Base-by-base conservation (phyloP, 192 early-diverging fungal species). In the Backusella psychrophila region DNA sequence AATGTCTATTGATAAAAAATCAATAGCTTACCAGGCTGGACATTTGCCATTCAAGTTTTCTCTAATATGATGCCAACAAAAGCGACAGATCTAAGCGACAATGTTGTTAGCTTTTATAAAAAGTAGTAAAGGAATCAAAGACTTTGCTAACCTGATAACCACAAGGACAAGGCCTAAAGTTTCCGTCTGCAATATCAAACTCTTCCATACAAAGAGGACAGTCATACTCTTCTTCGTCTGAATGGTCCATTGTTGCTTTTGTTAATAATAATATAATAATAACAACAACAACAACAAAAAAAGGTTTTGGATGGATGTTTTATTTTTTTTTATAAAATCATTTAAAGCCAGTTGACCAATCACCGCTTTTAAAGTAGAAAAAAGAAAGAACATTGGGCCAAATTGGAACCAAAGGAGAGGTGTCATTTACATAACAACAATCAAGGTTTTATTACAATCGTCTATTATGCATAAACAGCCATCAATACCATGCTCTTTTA, bases 131-230 rank as follows among this genome's bases (percentile, higher is more conserved):
- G 31, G 31, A 31, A 31, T 31, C 31, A 8, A 19, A 33, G 8
- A 17, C 7, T 21, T n/a, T 72, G 15, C 26, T 56, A 12, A 96
- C 96, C 90, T 98, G 98, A 80, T 99, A 99, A 19, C 95, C 96
- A 76, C 98, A 99, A 67, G 95, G 93, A 83, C 98, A 99, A 3
- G 98, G 98, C 75, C 93, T 94, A 82, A 99, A 99, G 77, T 94
- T 96, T 73, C 94, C 89, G 83, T 99, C 98, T 66, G 94, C 91
- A 83, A 96, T 86, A 85, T 98, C 98, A 67, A 99, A 92, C 87
- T 98, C 98, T 77, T 99, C 98, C 94, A 98, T 94, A 84, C 98
- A 99, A 17, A 99, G 89, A 65, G 98, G 98, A 83, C 98, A 99
- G 73, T 97, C 96, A 84, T 92, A 88, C 85, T 99, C 96, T 85